phyloP scores from a whole-genome alignment of 2,329 filamentous ascomycete genomes.

The Apiospora phragmitis region DNA sequence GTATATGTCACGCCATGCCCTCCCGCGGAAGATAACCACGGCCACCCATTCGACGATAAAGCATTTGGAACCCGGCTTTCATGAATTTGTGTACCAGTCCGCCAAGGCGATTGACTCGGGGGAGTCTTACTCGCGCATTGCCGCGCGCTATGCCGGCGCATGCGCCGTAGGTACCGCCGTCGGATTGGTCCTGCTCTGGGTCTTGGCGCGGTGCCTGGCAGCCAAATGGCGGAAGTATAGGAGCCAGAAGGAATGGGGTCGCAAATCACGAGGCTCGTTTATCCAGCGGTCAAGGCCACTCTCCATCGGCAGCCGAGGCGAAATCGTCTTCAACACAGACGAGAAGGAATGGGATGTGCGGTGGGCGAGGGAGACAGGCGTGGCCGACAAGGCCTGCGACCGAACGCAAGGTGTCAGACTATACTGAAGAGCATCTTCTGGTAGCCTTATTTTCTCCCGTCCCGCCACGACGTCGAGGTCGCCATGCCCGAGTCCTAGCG shows the following conservation, averaged over 20 bases:
- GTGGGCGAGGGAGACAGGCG: constrained; percentile 7
- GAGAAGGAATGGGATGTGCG: constrained; percentile 12
- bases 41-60: constrained; percentile 4
- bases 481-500: neutral
- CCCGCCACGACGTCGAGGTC: neutral
- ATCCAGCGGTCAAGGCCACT: constrained; percentile 6
- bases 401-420: neutral
- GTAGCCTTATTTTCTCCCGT: neutral
- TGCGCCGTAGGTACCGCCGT: neutral
- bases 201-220: constrained; percentile 2
- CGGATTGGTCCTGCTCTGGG: neutral
- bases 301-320: neutral
- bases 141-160: constrained; percentile 4
- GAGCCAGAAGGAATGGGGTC: constrained; percentile 12
- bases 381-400: neutral
- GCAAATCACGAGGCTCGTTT: constrained; percentile 7
- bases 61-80: constrained; percentile 8
- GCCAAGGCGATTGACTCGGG: constrained; percentile 9
- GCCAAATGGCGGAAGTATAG: constrained; percentile 3
- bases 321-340: neutral
- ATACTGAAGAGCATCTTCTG: neutral
- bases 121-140: constrained; percentile 6
- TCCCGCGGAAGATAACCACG: constrained; percentile 2
- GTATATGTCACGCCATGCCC: constrained; percentile 11
- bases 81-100: constrained; percentile 9